Conservation (phyloP, 768 basidiomycete species). For the Lactarius trivialis region DNA sequence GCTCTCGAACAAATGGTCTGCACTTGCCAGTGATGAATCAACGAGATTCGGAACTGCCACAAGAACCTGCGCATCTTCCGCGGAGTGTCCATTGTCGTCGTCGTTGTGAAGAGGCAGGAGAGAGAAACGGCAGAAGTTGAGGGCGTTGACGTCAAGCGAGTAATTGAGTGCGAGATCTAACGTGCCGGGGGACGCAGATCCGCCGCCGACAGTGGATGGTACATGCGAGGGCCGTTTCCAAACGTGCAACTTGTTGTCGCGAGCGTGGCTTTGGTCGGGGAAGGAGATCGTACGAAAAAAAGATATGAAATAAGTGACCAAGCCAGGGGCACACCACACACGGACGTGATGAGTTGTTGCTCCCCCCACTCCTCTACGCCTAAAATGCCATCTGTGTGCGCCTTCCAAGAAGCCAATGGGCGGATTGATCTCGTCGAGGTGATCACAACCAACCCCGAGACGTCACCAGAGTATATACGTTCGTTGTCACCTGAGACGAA, state of each 20-base stretch:
- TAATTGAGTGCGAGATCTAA: conserved; percentile 48
- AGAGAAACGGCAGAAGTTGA: conserved; percentile 91
- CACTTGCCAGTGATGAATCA: conserved; percentile 72
- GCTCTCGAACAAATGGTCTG: background rate
- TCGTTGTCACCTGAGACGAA: conserved; percentile 67
- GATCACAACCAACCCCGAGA: conserved; percentile 65
- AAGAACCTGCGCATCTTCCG: conserved; percentile 34
- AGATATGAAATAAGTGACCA: too few species aligned
- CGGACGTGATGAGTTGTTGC: conserved; percentile 67
- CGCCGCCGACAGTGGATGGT: conserved; percentile 40
- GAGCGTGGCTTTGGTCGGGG: conserved; percentile 54
- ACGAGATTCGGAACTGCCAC: conserved; percentile 84
- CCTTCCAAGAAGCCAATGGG: conserved; percentile 66
- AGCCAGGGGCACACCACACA: conserved; percentile 21
- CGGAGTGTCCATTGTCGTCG: background rate
- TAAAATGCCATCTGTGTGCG: conserved; percentile 72
- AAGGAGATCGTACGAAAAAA: background rate
- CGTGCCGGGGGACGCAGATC: conserved; percentile 47
- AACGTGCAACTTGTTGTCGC: conserved; percentile 81
- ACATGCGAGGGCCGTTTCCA: conserved; percentile 52
- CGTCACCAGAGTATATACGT: conserved; percentile 82
- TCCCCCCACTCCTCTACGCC: conserved; percentile 70
- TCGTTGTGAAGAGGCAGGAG: conserved; percentile 36
- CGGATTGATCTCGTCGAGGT: conserved; percentile 74
- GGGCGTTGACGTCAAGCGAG: conserved; percentile 83